Evolutionary conservation across 1,139 yeast species (phyloP).

Genomic region (Hansenula sp.): DNA sequence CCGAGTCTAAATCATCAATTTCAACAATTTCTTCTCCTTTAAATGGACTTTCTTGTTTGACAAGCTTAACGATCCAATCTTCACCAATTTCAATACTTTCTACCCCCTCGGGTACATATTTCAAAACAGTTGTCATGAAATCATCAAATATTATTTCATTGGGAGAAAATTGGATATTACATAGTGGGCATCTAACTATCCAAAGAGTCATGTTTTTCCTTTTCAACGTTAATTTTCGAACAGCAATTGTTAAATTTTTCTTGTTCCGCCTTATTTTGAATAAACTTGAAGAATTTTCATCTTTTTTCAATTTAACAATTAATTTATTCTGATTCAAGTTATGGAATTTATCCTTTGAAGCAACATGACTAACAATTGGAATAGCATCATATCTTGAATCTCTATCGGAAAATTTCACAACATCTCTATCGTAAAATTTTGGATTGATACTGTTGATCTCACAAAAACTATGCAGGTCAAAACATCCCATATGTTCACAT

Average conservation of each 20-base stretch:
- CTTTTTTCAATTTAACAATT: not conserved
- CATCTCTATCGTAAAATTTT: not conserved
- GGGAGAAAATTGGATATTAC: constrained; percentile 11
- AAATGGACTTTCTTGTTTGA: constrained; percentile 6
- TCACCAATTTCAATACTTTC: constrained; percentile 15
- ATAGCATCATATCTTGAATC: not conserved
- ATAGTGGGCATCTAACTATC: constrained; percentile 17
- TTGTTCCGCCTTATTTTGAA: not conserved
- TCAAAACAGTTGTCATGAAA: constrained; percentile 15
- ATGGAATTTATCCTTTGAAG: not conserved
- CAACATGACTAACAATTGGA: not conserved
- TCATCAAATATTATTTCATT: constrained; percentile 20
- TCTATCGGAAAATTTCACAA: not conserved
- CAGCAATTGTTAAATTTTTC: not conserved
- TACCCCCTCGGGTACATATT: constrained; percentile 5
- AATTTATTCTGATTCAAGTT: not conserved
- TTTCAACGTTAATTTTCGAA: not conserved
- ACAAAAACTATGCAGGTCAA: constrained; percentile 2
- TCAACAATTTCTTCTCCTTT: constrained; percentile 8
- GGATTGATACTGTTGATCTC: not conserved
- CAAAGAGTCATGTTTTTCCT: not conserved
- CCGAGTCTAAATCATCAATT: constrained; percentile 4
- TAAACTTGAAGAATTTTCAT: not conserved
- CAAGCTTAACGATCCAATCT: constrained; percentile 7
- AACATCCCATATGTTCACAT: not conserved